phyloP scores from a whole-genome alignment of 2,329 filamentous ascomycete genomes.

The Paecilomyces sp. region DNA sequence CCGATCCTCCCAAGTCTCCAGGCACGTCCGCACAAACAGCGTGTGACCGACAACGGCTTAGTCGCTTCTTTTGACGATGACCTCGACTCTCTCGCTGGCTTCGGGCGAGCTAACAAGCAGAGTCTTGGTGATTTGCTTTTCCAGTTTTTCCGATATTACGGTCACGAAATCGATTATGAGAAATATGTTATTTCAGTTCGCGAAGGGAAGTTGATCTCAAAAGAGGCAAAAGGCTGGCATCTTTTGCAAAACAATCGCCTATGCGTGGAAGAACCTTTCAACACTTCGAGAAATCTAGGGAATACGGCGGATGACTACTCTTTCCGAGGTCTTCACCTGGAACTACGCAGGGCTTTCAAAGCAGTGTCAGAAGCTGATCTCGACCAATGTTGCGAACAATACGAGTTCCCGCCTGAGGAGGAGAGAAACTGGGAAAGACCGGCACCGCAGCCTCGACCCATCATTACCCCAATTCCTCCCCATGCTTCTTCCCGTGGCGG shows the following conservation, averaged over 20 bases:
- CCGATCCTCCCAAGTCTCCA: constrained; percentile 83
- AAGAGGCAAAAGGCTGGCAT: constrained; percentile 85
- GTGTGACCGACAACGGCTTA: constrained; percentile 56
- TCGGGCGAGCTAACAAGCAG: constrained; percentile 73
- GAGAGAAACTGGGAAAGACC: constrained; percentile 51
- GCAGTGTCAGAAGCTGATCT: constrained; percentile 72
- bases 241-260: constrained; percentile 71
- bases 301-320: constrained; percentile 96
- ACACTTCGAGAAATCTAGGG: constrained; percentile 76
- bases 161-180: constrained; percentile 86
- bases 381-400: constrained; percentile 78
- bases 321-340: constrained; percentile 82
- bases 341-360: constrained; percentile 82
- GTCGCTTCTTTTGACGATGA: constrained; percentile 82
- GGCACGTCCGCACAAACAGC: constrained; percentile 58
- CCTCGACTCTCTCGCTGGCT: constrained; percentile 64
- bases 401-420: constrained; percentile 79
- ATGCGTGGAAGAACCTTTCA: constrained; percentile 97
- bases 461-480: constrained; percentile 38
- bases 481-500: constrained; percentile 40
- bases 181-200: constrained; percentile 78
- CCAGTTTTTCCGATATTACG: constrained; percentile 91
- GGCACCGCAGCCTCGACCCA: constrained; percentile 48
- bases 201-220: constrained; percentile 68
- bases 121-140: constrained; percentile 82